A percentile compares a stretch with the other conserved stretches of the same genome.
Conservation (phyloP, 768 basidiomycete genomes). For the Psilocybe tampanensis region DNA sequence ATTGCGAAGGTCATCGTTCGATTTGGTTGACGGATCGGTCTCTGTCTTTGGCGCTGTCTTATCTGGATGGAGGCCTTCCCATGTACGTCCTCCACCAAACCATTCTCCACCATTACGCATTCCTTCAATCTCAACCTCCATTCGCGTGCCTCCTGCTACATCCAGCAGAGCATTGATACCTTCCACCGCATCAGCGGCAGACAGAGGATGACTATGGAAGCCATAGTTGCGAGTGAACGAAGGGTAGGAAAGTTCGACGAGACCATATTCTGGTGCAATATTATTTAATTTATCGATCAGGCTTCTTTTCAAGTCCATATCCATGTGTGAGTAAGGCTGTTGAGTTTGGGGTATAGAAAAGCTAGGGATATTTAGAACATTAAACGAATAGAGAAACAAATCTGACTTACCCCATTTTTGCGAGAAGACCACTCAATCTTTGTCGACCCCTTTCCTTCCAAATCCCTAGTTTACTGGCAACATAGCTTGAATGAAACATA, state of each 20-base stretch:
- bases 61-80: conserved; percentile 58
- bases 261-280: conserved; percentile 93
- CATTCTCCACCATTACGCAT: conserved; percentile 92
- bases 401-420: conserved; percentile 91
- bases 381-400: not conserved
- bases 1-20: conserved; percentile 13
- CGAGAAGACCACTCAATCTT: conserved; percentile 85
- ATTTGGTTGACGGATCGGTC: conserved; percentile 27
- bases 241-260: conserved; percentile 90
- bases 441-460: conserved; percentile 96
- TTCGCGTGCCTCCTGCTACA: conserved; percentile 84
- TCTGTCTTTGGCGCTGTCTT: conserved; percentile 36
- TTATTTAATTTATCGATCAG: conserved; percentile 82
- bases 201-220: conserved; percentile 84
- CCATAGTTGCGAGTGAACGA: conserved; percentile 94
- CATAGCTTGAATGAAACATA: conserved; percentile 97
- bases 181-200: conserved; percentile 93
- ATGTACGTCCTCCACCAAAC: conserved; percentile 84
- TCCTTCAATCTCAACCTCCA: conserved; percentile 91
- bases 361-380: conserved; percentile 38
- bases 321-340: conserved; percentile 94
- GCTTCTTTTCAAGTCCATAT: conserved; percentile 85
- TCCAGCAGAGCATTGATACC: conserved; percentile 86
- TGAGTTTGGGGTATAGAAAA: conserved; percentile 95
- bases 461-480: conserved; percentile 91